Percentiles rank a stretch among this genome's conserved stretches.
phyloP scores from a whole-genome alignment of 1,284 basidiomycete genomes.

The Trametes hirsuta region DNA sequence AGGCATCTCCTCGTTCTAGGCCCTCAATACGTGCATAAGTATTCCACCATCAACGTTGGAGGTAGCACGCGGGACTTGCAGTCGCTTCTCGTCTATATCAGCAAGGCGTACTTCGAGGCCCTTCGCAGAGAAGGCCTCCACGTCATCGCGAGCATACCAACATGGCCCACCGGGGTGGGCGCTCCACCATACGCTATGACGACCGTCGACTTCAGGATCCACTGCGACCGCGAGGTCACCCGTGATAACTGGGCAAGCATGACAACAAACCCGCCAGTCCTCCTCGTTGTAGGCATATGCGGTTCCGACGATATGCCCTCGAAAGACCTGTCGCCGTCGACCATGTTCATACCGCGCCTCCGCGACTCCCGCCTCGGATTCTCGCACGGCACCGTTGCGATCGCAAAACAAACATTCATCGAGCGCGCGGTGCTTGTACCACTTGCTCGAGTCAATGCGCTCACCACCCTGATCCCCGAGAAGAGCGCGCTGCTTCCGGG shows the following conservation, averaged over 20 bases:
- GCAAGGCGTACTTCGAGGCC: conserved; percentile 26
- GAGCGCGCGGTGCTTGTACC: conserved; percentile 22
- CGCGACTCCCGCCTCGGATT: conserved; percentile 3
- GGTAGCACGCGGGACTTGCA: background rate
- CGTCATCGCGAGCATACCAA: conserved; percentile 29
- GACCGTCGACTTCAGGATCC: conserved; percentile 25
- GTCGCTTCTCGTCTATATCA: conserved; percentile 26
- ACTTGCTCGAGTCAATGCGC: conserved; percentile 30
- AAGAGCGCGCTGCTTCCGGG: conserved; percentile 12
- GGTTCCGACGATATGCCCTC: conserved; percentile 18
- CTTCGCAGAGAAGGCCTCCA: conserved; percentile 23
- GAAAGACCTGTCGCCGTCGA: background rate
- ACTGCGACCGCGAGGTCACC: conserved; percentile 12
- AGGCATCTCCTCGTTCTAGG: background rate
- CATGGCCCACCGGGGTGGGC: conserved; percentile 9
- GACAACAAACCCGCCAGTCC: background rate
- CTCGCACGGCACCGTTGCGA: conserved; percentile 27
- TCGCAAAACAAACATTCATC: conserved; percentile 30
- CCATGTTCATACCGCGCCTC: conserved; percentile 27
- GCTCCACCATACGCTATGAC: conserved; percentile 23
- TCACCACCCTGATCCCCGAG: conserved; percentile 32
- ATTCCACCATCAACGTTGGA: conserved; percentile 19
- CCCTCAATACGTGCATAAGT: conserved; percentile 25
- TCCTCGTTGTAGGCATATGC: background rate
- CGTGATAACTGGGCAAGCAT: conserved; percentile 11